Percentiles rank a stretch among this genome's conserved stretches.
Evolutionary conservation across 306 rosid genomes (phyloP).

Genomic region (Ochetophila trinervis): DNA sequence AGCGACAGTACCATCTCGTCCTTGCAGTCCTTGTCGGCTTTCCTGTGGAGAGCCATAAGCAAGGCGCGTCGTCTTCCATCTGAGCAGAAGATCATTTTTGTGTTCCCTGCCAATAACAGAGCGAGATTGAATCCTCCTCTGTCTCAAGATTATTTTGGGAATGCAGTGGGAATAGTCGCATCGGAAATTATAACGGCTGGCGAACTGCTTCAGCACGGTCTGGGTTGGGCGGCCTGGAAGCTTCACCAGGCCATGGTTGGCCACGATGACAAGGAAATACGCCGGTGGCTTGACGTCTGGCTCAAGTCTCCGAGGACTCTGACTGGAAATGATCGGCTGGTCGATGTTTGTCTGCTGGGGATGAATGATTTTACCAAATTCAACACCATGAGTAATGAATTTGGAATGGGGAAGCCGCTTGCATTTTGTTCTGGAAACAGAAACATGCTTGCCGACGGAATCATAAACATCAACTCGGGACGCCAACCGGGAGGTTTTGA

Average conservation of each 20-base stretch:
- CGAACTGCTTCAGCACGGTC: background rate
- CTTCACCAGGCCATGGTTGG: background rate
- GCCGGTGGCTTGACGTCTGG: background rate
- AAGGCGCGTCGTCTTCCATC: background rate
- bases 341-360: too few species aligned
- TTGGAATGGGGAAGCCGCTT: too few species aligned
- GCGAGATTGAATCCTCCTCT: background rate
- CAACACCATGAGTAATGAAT: too few species aligned
- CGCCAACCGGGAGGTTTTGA: too few species aligned
- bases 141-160: background rate
- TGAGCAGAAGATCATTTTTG: background rate
- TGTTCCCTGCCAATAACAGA: background rate
- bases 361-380: too few species aligned
- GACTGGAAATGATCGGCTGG: too few species aligned
- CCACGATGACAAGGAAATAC: constrained; percentile 25
- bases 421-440: too few species aligned
- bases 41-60: constrained; percentile 12
- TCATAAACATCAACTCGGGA: too few species aligned
- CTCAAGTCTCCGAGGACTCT: background rate
- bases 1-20: background rate
- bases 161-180: background rate
- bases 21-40: constrained; percentile 5
- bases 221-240: constrained; percentile 6
- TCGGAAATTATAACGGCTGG: background rate
- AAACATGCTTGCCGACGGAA: too few species aligned